These are phyloP conservation scores for Kurtzmaniella natalensis DNA, from an alignment of 1,139 yeast species.

Conservation along the genomic window DNA sequence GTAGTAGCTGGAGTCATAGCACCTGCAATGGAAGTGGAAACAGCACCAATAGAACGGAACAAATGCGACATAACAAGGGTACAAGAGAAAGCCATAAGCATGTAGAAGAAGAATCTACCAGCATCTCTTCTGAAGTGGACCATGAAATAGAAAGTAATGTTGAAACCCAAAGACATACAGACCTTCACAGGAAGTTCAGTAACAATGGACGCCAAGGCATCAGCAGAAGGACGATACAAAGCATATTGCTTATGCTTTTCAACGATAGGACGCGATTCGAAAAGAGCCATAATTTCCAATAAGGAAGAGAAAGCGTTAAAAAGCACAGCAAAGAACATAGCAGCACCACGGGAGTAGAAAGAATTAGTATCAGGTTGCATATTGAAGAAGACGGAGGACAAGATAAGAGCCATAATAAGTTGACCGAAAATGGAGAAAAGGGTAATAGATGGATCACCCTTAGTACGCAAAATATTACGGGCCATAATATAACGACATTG, in stretches of 20 bases:
- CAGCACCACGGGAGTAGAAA: conserved; percentile 54
- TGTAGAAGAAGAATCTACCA: conserved; percentile 58
- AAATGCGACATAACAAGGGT: conserved; percentile 53
- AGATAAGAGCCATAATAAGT: conserved; percentile 26
- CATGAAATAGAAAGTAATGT: conserved; percentile 53
- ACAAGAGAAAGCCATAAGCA: conserved; percentile 38
- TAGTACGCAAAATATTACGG: conserved; percentile 22
- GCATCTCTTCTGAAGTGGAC: conserved; percentile 52
- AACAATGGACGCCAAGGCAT: conserved; percentile 54
- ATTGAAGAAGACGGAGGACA: conserved; percentile 51
- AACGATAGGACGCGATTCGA: conserved; percentile 54
- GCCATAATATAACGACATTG: conserved; percentile 27
- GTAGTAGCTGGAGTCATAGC: conserved; percentile 64
- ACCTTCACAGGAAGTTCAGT: conserved; percentile 57
- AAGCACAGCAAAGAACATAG: conserved; percentile 52
- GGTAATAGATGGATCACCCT: conserved; percentile 29
- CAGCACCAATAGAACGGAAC: conserved; percentile 58
- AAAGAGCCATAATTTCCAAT: conserved; percentile 54
- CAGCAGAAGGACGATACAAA: conserved; percentile 64
- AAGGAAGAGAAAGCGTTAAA: conserved; percentile 55
- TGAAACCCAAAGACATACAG: conserved; percentile 38
- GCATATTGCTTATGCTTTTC: conserved; percentile 62
- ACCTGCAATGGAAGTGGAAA: conserved; percentile 49
- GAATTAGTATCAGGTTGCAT: conserved; percentile 44
- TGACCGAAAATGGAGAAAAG: conserved; percentile 24